A percentile compares a stretch with the other conserved stretches of the same genome.
These are phyloP conservation scores for Lactarius evosmus DNA, from an alignment of 768 basidiomycete genomes.

Conservation along the genomic window DNA sequence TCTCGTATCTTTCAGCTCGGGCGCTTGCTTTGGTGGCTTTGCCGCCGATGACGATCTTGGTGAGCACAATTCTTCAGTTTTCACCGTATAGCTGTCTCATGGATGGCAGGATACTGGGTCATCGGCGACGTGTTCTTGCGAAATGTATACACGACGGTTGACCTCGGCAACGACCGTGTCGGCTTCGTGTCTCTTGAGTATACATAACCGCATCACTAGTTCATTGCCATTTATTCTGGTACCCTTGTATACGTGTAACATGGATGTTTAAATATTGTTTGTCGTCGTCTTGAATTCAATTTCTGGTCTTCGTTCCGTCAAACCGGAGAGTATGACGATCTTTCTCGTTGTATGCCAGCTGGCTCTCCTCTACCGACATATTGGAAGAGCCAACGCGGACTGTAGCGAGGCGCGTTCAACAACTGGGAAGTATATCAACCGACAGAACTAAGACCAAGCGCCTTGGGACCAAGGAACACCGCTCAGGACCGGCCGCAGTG, in stretches of 20 bases:
- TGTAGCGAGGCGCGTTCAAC: background rate
- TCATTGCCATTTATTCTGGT: background rate
- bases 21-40: background rate
- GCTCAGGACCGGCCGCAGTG: too few relatives aligned
- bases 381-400: background rate
- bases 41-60: background rate
- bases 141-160: background rate
- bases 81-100: background rate
- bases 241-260: background rate
- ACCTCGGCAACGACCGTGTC: background rate
- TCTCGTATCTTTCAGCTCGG: background rate
- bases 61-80: background rate
- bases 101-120: background rate
- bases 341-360: background rate
- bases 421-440: background rate
- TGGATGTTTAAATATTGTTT: background rate
- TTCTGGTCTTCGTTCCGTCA: background rate
- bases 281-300: background rate
- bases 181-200: background rate
- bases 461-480: background rate
- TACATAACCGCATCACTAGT: background rate
- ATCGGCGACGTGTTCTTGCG: background rate
- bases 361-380: background rate
- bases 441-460: background rate
- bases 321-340: background rate